A percentile compares a stretch with the other conserved stretches of the same genome.
Evolutionary conservation across 139 green algal genomes (phyloP).

Genomic region (Tetradesmus obliquus): DNA sequence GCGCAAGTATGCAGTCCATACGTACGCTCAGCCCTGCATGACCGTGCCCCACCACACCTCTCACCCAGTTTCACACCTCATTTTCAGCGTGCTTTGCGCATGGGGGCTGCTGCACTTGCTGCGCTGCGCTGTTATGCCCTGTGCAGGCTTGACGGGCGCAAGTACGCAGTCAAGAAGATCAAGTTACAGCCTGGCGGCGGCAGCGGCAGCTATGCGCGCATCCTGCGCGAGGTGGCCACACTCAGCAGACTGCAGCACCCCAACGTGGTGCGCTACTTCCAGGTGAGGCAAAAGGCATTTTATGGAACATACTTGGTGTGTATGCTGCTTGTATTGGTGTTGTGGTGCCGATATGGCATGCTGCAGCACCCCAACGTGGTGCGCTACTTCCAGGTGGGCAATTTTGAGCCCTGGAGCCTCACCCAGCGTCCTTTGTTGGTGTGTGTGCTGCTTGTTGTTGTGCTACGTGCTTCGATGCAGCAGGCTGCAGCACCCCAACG

Average conservation of each 20-base stretch:
- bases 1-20: slow-evolving; percentile 84
- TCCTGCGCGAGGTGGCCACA: slow-evolving; percentile 93
- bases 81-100: not conserved
- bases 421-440: no score
- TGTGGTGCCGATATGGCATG: slow-evolving; percentile 29
- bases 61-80: no score
- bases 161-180: slow-evolving; percentile 97
- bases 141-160: slow-evolving; percentile 61
- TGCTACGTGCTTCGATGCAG: slow-evolving; percentile 18
- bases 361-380: slow-evolving; percentile 95
- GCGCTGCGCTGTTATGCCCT: not conserved
- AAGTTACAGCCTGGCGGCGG: slow-evolving; percentile 62
- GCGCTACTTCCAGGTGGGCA: slow-evolving; percentile 89
- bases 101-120: not conserved
- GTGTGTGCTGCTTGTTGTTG: not conserved
- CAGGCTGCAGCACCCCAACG: slow-evolving; percentile 89
- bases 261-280: slow-evolving; percentile 94
- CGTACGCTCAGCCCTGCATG: no score
- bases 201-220: slow-evolving; percentile 61
- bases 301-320: slow-evolving; percentile 38
- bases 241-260: slow-evolving; percentile 92
- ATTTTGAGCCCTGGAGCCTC: no score
- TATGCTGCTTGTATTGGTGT: not conserved
- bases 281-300: slow-evolving; percentile 59
- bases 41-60: no score